Evolutionary conservation across 176 grass and related monocot genomes (phyloP).

Genomic region (Eragrostis nindensis): DNA sequence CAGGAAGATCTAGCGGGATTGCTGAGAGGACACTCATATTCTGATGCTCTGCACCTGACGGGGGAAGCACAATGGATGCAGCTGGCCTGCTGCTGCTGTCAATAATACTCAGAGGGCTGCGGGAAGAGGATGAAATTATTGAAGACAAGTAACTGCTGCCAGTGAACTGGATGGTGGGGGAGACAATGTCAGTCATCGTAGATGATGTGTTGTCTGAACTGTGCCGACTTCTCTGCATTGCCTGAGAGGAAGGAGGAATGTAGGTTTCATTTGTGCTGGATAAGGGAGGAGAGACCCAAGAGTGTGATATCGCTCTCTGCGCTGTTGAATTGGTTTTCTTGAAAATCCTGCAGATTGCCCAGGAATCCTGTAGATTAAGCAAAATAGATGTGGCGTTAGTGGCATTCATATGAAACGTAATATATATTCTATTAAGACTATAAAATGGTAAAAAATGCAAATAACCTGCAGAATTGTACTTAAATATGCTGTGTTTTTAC

Average conservation of each 20-base stretch:
- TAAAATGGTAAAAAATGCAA: conserved; percentile 8
- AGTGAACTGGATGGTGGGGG: conserved; percentile 52
- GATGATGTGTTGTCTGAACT: conserved; percentile 58
- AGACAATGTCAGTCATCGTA: conserved; percentile 47
- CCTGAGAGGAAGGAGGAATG: conserved; percentile 39
- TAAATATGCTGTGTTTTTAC: conserved; percentile 6
- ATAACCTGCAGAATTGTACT: neutral
- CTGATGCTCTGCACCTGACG: conserved; percentile 45
- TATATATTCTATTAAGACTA: conserved; percentile 1
- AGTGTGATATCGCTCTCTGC: conserved; percentile 81
- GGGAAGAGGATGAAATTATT: conserved; percentile 51
- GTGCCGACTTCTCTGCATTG: conserved; percentile 39
- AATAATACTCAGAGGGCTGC: conserved; percentile 51
- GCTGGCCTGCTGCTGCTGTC: conserved; percentile 47
- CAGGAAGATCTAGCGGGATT: conserved; percentile 47
- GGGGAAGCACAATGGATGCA: conserved; percentile 33
- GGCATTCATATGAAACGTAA: conserved; percentile 11
- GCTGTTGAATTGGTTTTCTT: conserved; percentile 87
- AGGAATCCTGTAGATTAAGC: conserved; percentile 74
- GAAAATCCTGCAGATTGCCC: conserved; percentile 98
- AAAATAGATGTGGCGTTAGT: conserved; percentile 5
- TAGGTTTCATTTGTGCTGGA: conserved; percentile 52
- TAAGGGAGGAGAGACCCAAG: conserved; percentile 64
- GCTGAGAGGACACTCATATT: conserved; percentile 54
- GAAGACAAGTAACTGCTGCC: conserved; percentile 51